Evolutionary conservation across 169 alveolate genomes (phyloP), one percentile per base, ranked within the genome.

Genomic region (Plasmodium cynomolgi): DNA sequence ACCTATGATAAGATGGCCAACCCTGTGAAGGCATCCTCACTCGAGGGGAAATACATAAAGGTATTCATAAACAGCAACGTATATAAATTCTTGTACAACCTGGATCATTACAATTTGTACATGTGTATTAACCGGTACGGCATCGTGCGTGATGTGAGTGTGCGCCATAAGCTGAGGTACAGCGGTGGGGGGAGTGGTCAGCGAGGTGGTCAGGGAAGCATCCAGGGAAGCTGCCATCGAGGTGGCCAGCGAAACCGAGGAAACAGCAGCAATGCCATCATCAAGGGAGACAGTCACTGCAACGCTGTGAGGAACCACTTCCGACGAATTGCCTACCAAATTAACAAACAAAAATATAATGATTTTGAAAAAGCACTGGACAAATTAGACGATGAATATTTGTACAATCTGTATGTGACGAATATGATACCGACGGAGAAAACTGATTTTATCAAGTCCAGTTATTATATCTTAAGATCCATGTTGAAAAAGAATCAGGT

Each of bases 401-500:
- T 88, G 34, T 88, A 88, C 71, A 88, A 80, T 26, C 47, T 88
- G 6, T 80, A 58, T 50, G 73, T 88, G 8, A 77, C 83, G 9
- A 88, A 88, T 79, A 88, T 80, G 88, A 88, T 88, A 80, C 94
- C 94, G 4, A 88, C 73, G 23, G 94, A 88, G 73, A 88, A 80
- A 88, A 47, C 83, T 0, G 91, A 88, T 54, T 88, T 88, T 20
- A 6, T 68, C 9, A 88, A 88, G 34, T 88, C 94, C 2, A 80
- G 74, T 44, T 88, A 88, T 41, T 88, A 88, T 41, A 88, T 80
- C 23, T 29, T 88, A 58, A 80, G 50, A 62, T 88, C 94, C 1
- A 80, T 88, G 90, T 15, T 88, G 82, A 88, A 80, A 72, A 88
- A 80, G 34, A 88, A 88, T 26, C 94, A 88, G 82, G 90, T 88